Conservation (phyloP, 441 rosid species). For the Aleurites moluccanus region DNA sequence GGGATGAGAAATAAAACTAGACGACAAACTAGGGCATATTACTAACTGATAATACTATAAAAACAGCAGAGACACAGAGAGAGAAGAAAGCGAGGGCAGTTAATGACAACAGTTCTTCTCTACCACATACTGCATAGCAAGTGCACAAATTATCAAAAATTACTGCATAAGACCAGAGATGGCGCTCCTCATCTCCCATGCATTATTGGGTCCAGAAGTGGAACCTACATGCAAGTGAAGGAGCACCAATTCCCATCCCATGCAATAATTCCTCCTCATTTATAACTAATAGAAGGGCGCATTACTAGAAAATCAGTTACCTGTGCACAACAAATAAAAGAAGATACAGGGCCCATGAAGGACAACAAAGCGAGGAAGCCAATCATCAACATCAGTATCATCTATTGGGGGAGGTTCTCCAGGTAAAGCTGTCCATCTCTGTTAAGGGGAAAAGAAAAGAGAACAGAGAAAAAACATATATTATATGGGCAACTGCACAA, state of each 20-base stretch:
- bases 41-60: background rate
- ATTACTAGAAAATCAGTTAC: constrained; percentile 32
- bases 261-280: background rate
- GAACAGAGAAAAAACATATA: background rate
- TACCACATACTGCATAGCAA: background rate
- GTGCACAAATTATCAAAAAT: background rate
- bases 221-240: background rate
- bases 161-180: background rate
- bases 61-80: background rate
- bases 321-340: constrained; percentile 77
- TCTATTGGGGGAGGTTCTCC: constrained; percentile 93
- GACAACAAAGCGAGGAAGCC: constrained; percentile 96
- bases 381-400: constrained; percentile 88
- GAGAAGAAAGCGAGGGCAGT: background rate
- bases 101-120: background rate
- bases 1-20: background rate
- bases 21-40: background rate
- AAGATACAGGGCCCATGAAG: constrained; percentile 88
- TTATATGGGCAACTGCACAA: constrained; percentile 5
- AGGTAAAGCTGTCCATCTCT: constrained; percentile 96
- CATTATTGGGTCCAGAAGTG: background rate
- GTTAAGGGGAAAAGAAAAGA: background rate
- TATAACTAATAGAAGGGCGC: background rate
- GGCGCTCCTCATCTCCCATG: background rate
- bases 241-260: background rate